These are phyloP conservation scores for Volvariella surrecta DNA, from an alignment of 1,284 basidiomycete genomes.

Conservation along the genomic window DNA sequence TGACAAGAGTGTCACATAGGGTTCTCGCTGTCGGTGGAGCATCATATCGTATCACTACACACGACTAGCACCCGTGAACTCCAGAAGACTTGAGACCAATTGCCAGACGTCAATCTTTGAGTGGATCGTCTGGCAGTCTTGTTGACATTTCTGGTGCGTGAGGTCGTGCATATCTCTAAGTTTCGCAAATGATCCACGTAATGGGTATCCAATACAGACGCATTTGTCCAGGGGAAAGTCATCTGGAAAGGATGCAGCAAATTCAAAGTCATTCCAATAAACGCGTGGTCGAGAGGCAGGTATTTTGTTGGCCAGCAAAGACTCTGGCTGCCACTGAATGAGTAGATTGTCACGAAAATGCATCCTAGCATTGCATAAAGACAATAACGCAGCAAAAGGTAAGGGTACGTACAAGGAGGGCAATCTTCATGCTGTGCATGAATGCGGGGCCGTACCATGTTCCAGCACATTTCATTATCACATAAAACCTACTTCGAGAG, in stretches of 20 bases:
- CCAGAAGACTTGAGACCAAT: constrained; percentile 12
- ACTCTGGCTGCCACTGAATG: constrained; percentile 19
- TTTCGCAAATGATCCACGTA: no score
- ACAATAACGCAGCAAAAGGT: not conserved
- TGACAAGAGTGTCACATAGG: no score
- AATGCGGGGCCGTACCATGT: constrained; percentile 15
- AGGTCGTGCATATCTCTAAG: no score
- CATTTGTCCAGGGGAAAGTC: no score
- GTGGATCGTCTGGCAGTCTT: constrained; percentile 17
- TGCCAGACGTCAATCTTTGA: constrained; percentile 24
- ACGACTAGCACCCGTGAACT: no score
- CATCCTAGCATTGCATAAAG: constrained; percentile 13
- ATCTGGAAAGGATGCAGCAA: no score
- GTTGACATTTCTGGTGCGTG: constrained; percentile 8
- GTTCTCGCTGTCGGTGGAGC: no score
- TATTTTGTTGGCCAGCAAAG: constrained; percentile 11
- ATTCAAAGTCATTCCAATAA: constrained; percentile 21
- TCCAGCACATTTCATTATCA: not conserved
- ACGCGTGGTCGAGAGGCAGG: constrained; percentile 16
- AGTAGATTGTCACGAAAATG: constrained; percentile 19
- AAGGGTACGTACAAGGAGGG: constrained; percentile 12
- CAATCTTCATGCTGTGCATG: constrained; percentile 14
- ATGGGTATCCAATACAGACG: no score
- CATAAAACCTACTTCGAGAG: constrained; percentile 17
- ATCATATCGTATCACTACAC: no score